phyloP scores from a whole-genome alignment of 2,329 filamentous ascomycete species.

The Nothopassalora personata region DNA sequence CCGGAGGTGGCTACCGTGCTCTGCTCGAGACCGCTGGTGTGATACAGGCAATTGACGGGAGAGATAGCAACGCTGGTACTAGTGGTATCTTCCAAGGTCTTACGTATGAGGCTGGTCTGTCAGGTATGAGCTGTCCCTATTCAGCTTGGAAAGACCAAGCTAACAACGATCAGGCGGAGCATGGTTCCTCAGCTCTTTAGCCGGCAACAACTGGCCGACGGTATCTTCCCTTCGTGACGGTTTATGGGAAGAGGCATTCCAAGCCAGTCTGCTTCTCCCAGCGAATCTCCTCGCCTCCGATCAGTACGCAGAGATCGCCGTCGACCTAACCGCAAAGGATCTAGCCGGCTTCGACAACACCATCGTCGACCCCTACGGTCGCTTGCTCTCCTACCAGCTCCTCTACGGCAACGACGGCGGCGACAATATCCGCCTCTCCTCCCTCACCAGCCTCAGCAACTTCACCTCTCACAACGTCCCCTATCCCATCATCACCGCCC shows the following conservation, averaged over 20 bases:
- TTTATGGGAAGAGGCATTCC: conserved; percentile 40
- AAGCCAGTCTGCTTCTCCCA: conserved; percentile 36
- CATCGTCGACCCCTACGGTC: conserved; percentile 40
- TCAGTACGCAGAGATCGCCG: conserved; percentile 31
- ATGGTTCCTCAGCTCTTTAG: conserved; percentile 44
- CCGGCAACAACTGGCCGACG: conserved; percentile 45
- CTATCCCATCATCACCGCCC: conserved; percentile 43
- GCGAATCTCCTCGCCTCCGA: conserved; percentile 24
- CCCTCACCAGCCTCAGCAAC: conserved; percentile 33
- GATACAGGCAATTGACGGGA: conserved; percentile 40
- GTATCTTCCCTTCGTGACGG: conserved; percentile 36
- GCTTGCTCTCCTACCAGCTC: conserved; percentile 39
- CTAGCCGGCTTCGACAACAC: conserved; percentile 37
- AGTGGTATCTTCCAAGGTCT: conserved; percentile 43
- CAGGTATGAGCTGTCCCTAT: conserved; percentile 18
- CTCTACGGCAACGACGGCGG: conserved; percentile 37
- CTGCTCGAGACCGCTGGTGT: conserved; percentile 39
- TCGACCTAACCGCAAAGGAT: conserved; percentile 35
- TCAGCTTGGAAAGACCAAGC: not conserved
- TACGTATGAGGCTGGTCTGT: conserved; percentile 44
- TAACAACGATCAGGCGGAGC: conserved; percentile 34
- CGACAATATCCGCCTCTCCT: conserved; percentile 33
- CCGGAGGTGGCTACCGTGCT: conserved; percentile 42
- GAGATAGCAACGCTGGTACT: conserved; percentile 38
- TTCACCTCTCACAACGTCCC: conserved; percentile 40